phyloP scores from a whole-genome alignment of 2,329 filamentous ascomycete species.

The Hysterium pulicare region DNA sequence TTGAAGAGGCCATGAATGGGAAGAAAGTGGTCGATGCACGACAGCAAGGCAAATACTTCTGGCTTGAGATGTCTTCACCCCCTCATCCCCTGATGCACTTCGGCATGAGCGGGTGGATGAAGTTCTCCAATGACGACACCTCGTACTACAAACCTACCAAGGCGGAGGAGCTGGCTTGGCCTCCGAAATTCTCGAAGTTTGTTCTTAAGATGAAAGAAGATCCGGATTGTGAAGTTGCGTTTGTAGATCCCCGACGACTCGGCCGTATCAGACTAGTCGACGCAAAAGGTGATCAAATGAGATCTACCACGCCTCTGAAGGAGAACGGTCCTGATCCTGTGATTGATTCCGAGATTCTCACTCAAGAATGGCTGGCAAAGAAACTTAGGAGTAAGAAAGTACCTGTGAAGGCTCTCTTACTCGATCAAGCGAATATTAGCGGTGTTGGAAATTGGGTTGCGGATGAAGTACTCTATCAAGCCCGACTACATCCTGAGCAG shows the following conservation, averaged over 20 bases:
- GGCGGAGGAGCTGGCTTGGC: constrained; percentile 66
- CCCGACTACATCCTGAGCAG: constrained; percentile 85
- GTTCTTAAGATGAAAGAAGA: constrained; percentile 62
- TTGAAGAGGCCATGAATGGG: constrained; percentile 69
- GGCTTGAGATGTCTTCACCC: constrained; percentile 71
- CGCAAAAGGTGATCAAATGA: constrained; percentile 71
- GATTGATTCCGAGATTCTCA: constrained; percentile 73
- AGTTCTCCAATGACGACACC: constrained; percentile 75
- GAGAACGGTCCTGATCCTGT: constrained; percentile 95
- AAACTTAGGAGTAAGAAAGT: constrained; percentile 75
- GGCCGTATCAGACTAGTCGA: constrained; percentile 78
- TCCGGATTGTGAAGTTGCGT: constrained; percentile 66
- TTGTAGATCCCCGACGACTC: constrained; percentile 78
- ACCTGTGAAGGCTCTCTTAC: constrained; percentile 81
- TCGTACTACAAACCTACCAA: constrained; percentile 71
- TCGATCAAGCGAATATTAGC: constrained; percentile 85
- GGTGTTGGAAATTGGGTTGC: constrained; percentile 98
- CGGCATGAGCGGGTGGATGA: constrained; percentile 75
- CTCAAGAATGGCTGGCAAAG: constrained; percentile 67
- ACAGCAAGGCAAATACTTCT: constrained; percentile 97
- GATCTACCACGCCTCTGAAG: constrained; percentile 72
- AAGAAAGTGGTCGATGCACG: constrained; percentile 70
- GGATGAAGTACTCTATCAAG: constrained; percentile 90
- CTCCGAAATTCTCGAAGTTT: constrained; percentile 88
- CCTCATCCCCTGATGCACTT: constrained; percentile 90